These are phyloP conservation scores for Maudiozyma humilis DNA, from an alignment of 1,139 yeast genomes.

Conservation along the genomic window DNA sequence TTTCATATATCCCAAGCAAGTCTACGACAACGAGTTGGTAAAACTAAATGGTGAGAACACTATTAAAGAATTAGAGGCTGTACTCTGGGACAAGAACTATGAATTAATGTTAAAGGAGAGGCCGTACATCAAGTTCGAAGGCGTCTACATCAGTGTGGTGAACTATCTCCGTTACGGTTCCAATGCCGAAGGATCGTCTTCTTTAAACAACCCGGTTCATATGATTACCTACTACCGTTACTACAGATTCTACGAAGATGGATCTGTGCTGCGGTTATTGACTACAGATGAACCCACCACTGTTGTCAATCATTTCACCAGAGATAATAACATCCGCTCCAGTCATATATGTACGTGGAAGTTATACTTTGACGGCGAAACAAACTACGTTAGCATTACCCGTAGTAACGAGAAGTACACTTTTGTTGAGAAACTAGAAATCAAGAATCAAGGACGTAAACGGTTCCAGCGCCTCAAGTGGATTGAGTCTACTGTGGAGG, in stretches of 20 bases:
- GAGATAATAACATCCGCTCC: constrained; percentile 29
- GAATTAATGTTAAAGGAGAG: constrained; percentile 43
- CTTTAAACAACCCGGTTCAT: constrained; percentile 72
- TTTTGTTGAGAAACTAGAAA: constrained; percentile 54
- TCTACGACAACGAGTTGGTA: constrained; percentile 39
- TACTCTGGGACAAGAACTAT: constrained; percentile 47
- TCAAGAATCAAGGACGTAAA: constrained; percentile 48
- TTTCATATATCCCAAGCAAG: constrained; percentile 50
- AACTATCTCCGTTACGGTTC: constrained; percentile 79
- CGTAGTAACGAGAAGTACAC: constrained; percentile 58
- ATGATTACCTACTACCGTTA: constrained; percentile 85
- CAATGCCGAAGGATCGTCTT: constrained; percentile 50
- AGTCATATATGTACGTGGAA: constrained; percentile 43
- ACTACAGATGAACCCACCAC: constrained; percentile 57
- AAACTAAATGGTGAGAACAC: constrained; percentile 35
- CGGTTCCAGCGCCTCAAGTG: constrained; percentile 62
- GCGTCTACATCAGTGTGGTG: constrained; percentile 79
- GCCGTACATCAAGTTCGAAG: constrained; percentile 72
- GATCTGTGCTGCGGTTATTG: constrained; percentile 58
- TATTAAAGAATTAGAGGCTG: constrained; percentile 39
- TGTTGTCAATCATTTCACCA: constrained; percentile 50
- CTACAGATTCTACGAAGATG: constrained; percentile 71
- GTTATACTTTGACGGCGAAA: constrained; percentile 39
- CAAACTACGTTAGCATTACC: constrained; percentile 45
- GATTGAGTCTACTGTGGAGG: constrained; percentile 51